These are phyloP conservation scores for Pichia norvegensis DNA, from an alignment of 1,139 yeast genomes.

Conservation along the genomic window DNA sequence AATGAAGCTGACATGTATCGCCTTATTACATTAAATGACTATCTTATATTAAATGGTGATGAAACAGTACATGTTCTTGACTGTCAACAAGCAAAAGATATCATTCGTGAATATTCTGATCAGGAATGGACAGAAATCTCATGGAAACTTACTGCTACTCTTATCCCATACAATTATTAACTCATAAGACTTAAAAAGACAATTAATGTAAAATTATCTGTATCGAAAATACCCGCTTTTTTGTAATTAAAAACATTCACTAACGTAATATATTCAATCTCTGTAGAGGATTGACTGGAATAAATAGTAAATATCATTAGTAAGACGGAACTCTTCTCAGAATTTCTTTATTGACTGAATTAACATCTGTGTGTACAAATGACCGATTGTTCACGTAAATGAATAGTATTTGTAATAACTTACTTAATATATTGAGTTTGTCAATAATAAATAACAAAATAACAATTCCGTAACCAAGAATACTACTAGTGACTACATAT, in stretches of 20 bases:
- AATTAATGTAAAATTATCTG: not conserved
- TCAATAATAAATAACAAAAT: too few relatives aligned
- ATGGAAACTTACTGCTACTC: constrained; percentile 18
- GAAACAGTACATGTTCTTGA: constrained; percentile 12
- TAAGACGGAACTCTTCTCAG: too few relatives aligned
- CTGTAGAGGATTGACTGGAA: too few relatives aligned
- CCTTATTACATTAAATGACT: constrained; percentile 29
- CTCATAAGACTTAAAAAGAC: not conserved
- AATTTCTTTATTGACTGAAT: too few relatives aligned
- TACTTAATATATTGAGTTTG: too few relatives aligned
- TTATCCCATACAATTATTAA: not conserved
- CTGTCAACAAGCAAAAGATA: constrained; percentile 14
- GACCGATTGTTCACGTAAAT: too few relatives aligned
- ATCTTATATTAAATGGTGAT: constrained; percentile 19
- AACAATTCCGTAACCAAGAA: too few relatives aligned
- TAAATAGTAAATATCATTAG: too few relatives aligned
- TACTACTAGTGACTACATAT: too few relatives aligned
- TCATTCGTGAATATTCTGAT: constrained; percentile 17
- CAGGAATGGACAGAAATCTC: constrained; percentile 21
- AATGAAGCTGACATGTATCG: constrained; percentile 28
- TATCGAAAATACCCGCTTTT: not conserved
- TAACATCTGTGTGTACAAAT: too few relatives aligned
- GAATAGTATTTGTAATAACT: too few relatives aligned
- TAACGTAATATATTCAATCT: not conserved
- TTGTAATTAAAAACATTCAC: not conserved